Evolutionary conservation across 371 early-diverging fungal genomes (phyloP).

Genomic region (Syncephalastrum racemosum): DNA sequence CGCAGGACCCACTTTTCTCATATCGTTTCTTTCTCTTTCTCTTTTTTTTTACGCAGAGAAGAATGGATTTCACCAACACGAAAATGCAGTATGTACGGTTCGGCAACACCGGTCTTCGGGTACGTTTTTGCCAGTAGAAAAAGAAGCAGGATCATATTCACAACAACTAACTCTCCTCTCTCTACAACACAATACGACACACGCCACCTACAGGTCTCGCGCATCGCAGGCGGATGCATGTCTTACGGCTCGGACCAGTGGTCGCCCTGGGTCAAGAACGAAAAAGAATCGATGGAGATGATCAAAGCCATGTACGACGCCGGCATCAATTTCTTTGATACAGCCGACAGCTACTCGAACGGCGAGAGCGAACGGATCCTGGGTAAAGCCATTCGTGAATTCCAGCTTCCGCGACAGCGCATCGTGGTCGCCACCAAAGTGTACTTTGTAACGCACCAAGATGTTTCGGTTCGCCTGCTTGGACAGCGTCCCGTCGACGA

Average conservation of each 20-base stretch:
- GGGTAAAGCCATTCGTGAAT: slow-evolving; percentile 41
- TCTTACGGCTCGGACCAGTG: slow-evolving; percentile 29
- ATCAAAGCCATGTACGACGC: slow-evolving; percentile 46
- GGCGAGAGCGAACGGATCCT: slow-evolving; percentile 44
- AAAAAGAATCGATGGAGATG: slow-evolving; percentile 28
- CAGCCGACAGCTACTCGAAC: slow-evolving; percentile 40
- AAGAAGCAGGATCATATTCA: background rate
- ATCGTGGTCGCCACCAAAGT: slow-evolving; percentile 48
- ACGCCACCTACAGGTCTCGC: slow-evolving; percentile 23
- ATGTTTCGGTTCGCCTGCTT: slow-evolving; percentile 1
- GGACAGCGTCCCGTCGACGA: slow-evolving; percentile 1
- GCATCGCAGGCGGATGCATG: slow-evolving; percentile 46
- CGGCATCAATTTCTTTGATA: slow-evolving; percentile 51
- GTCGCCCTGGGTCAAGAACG: slow-evolving; percentile 29
- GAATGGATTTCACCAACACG: background rate
- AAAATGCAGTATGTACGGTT: slow-evolving; percentile 40
- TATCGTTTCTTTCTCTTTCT: slow-evolving; percentile 1
- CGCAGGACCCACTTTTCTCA: background rate
- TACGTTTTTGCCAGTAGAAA: background rate
- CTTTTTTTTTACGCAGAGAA: background rate
- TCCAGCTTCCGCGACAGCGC: slow-evolving; percentile 39
- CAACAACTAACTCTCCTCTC: background rate
- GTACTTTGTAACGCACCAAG: slow-evolving; percentile 19
- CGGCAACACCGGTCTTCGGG: slow-evolving; percentile 39
- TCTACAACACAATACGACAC: background rate